Conservation (phyloP, 1,284 basidiomycete species). For the Cerrena zonata region DNA sequence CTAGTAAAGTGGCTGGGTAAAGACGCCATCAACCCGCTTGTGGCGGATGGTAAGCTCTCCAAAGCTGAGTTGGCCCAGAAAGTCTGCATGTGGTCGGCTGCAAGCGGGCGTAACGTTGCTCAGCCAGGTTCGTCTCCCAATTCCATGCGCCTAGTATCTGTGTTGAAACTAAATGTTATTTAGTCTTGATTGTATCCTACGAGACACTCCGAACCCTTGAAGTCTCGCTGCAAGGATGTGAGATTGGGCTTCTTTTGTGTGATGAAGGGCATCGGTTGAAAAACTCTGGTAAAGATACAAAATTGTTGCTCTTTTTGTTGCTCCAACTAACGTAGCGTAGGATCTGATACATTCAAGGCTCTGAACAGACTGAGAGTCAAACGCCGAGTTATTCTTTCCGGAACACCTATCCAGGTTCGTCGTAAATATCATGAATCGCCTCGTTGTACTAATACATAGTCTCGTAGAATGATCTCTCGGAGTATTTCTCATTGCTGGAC, state of each 20-base stretch:
- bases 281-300: conserved; percentile 77
- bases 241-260: conserved; percentile 86
- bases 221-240: conserved; percentile 70
- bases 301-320: neutral
- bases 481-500: conserved; percentile 93
- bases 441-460: neutral
- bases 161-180: neutral
- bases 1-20: conserved; percentile 90
- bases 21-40: conserved; percentile 74
- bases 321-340: conserved; percentile 37
- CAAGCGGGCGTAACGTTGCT: conserved; percentile 79
- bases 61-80: conserved; percentile 75
- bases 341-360: conserved; percentile 84
- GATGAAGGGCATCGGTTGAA: conserved; percentile 98
- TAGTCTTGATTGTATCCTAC: conserved; percentile 99
- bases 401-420: conserved; percentile 86
- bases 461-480: conserved; percentile 85
- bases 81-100: conserved; percentile 83
- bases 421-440: neutral
- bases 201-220: conserved; percentile 88
- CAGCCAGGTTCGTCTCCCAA: conserved; percentile 66
- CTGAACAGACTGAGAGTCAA: conserved; percentile 83
- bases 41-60: conserved; percentile 85
- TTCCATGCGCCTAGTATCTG: no score
- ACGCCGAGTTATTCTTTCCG: conserved; percentile 93